A percentile compares a stretch with the other conserved stretches of the same genome.
These are phyloP conservation scores for Chiua sp. DNA, from an alignment of 1,284 basidiomycete species.

Conservation along the genomic window DNA sequence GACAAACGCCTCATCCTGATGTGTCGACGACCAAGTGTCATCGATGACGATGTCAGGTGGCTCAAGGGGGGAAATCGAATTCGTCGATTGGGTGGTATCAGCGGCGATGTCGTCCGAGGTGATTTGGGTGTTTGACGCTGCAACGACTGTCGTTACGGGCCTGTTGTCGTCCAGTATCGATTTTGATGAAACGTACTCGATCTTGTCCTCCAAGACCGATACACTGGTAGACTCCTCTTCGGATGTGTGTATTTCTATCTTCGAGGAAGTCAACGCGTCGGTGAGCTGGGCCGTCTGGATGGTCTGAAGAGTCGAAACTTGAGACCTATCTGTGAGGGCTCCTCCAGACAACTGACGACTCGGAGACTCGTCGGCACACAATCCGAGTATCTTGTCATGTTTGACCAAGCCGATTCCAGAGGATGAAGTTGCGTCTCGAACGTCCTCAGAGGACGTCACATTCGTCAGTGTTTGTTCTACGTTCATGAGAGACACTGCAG, in stretches of 20 bases:
- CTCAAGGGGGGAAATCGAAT: not conserved
- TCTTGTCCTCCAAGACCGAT: not conserved
- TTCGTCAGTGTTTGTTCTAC: not conserved
- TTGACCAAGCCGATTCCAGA: not conserved
- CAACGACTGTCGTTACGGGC: not conserved
- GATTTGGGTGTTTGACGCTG: not conserved
- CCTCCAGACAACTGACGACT: not conserved
- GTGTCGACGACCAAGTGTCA: not conserved
- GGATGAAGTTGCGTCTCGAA: not conserved
- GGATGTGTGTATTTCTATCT: not conserved
- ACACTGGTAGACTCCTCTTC: too few relatives aligned
- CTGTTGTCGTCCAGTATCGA: not conserved
- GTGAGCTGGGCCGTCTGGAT: not conserved
- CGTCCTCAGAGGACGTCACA: not conserved
- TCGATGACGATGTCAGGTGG: not conserved
- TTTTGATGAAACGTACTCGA: not conserved
- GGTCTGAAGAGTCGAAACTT: not conserved
- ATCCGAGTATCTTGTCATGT: not conserved
- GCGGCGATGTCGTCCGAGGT: not conserved
- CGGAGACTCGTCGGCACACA: not conserved
- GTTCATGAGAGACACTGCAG: constrained; percentile 2
- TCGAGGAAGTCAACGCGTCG: not conserved
- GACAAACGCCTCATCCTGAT: not conserved
- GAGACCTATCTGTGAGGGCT: not conserved
- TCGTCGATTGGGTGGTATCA: not conserved